Evolutionary conservation across 1,139 yeast genomes (phyloP), one percentile per base, ranked within the genome.

Genomic region (Pichia sp.): DNA sequence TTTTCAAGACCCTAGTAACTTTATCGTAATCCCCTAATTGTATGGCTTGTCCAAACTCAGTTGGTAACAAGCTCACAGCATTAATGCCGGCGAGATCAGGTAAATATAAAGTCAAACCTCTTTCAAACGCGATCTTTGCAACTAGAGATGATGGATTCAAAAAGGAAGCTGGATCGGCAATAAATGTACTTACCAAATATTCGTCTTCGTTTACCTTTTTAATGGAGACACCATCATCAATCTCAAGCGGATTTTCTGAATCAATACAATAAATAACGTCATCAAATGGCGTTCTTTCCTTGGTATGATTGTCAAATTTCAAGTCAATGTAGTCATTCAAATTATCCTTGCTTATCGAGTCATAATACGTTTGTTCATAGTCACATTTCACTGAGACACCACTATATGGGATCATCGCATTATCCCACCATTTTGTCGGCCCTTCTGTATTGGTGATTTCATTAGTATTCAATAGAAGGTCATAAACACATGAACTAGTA

Each of bases 141-240:
- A 85, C 62, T 0, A 73, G 70, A 1, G 84, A 78, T 5, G 70
- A 65, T 1, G 82, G 80, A 16, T 70, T 68, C 29, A 83, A 69
- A 63, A 75, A 82, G 0, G 95, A 84, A 0, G 90, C 77, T 0
- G 98, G 98, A 67, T 92, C 93, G 1, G 99, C 98, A 57, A 93
- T 82, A 69, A 88, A 97, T 7, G 90, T 76, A 38, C 85, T 79
- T 5, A 92, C 64, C 1, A 72, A 71, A 62, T 74, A 79, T 4
- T 67, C 64, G 1, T 70, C 69, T 0, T 69, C 70, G 1, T 64
- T 67, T 0, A 71, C 57, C 32, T 67, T 67, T 43, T 74, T 73
- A 19, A 93, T 72, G 0, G 96, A 82, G 30, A 93, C 77, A 49
- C 98, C 99, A 69, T 93, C 99, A 69, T 93, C 99, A 58, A 93